Base-by-base conservation (phyloP, 352 stramenopile species). In the Pythium vanterpoolii region DNA sequence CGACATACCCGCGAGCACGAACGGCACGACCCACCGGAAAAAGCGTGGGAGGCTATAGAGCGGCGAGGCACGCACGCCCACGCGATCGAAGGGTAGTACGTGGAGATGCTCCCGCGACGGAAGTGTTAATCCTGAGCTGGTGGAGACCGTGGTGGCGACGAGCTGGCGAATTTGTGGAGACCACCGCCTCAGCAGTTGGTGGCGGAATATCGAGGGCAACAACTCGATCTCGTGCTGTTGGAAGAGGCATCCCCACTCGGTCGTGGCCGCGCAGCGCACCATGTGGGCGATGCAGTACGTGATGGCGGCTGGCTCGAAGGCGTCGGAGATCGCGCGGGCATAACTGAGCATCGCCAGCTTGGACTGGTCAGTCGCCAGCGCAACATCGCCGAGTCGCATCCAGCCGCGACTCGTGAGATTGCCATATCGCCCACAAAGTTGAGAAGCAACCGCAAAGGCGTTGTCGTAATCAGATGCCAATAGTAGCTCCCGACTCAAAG, bases 261-360 rank as follows among this genome's bases (percentile, higher is more conserved):
- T 66, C 26, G 59, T 66, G 27, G 52, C 27, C 16, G 59, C 51
- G 39, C 65, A 72, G 14, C 53, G 36, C 11, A 68, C 23, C 51
- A 66, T 62, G 31, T 49, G 54, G 3, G 47, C 16, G 2, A 54
- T 11, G 38, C 55, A 68, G 38, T 72, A 65, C 34, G 54, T 61
- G 18, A 38, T 7, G 9, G 47, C 43, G 10, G 11, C 26, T 2
- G 39, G 31, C 10, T 70, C 62, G 13, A 53, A 14, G 14, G 48
- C 42, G 2, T 59, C 16, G 14, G 24, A 14, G 11, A 66, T 33
- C 11, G 55, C 54, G 23, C 33, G 55, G 3, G 54, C 65, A 19
- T 60, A 72, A 38, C 48, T 43, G 21, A 72, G 49, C 65, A 68
- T 68, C n/a, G 65, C 65, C 2, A 72, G 55, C 55, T 72, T 72